Conservation (phyloP, 1,284 basidiomycete species). For the Anthracocystis panici-leucophaei region DNA sequence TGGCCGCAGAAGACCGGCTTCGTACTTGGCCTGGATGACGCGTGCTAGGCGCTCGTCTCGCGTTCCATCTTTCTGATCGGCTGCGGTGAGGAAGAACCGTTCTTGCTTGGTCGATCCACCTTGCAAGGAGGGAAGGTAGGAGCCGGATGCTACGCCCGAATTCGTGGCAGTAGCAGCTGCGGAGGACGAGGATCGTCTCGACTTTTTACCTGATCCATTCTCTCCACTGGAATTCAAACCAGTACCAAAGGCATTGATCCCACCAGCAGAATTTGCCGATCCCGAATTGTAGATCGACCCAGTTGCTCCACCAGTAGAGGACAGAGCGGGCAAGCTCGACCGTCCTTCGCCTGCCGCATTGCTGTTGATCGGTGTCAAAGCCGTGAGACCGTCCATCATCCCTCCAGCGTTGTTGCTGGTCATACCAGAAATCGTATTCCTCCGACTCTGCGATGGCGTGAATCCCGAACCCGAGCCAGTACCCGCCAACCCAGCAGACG, state of each 20-base stretch:
- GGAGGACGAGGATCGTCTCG: constrained; percentile 48
- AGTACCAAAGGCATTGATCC: background rate
- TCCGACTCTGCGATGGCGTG: constrained; percentile 32
- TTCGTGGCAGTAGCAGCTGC: constrained; percentile 10
- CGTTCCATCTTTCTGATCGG: constrained; percentile 91
- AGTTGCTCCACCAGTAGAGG: background rate
- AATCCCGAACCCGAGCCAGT: constrained; percentile 20
- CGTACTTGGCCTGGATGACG: constrained; percentile 96
- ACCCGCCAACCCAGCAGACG: constrained; percentile 8
- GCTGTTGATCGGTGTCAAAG: constrained; percentile 33
- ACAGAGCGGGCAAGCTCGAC: constrained; percentile 6
- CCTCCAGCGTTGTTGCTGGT: background rate
- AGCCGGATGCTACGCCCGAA: constrained; percentile 10
- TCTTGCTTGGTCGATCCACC: constrained; percentile 72
- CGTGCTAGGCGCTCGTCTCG: constrained; percentile 88
- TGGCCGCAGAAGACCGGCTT: constrained; percentile 91
- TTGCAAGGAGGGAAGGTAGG: constrained; percentile 45
- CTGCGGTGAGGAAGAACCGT: constrained; percentile 90
- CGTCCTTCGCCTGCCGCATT: background rate
- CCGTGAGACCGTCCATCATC: constrained; percentile 24
- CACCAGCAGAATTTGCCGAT: constrained; percentile 2
- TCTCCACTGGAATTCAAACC: constrained; percentile 6
- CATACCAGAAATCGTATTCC: constrained; percentile 35
- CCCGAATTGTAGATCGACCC: constrained; percentile 15
- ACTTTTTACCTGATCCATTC: constrained; percentile 17